These are phyloP conservation scores for Hsuehochloa calcarea DNA, from an alignment of 176 grass and related monocot species.

Conservation along the genomic window DNA sequence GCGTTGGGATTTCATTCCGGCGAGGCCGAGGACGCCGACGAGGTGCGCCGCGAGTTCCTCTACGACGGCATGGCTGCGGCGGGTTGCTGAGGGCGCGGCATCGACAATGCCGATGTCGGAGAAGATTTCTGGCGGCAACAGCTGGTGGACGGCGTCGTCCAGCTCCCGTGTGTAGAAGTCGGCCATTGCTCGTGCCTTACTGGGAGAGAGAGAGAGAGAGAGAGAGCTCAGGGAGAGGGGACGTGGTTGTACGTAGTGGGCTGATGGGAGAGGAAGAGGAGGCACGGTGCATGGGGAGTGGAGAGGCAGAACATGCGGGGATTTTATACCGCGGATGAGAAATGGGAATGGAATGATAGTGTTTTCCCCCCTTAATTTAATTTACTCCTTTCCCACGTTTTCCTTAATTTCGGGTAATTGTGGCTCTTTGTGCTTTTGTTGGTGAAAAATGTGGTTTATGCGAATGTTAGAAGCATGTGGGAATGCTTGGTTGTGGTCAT, in stretches of 20 bases:
- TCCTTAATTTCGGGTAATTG: background rate
- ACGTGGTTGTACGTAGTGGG: background rate
- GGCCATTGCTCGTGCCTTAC: background rate
- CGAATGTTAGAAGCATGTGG: background rate
- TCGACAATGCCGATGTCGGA: constrained; percentile 25
- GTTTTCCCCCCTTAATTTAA: background rate
- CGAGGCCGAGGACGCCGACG: constrained; percentile 32
- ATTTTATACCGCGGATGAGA: background rate
- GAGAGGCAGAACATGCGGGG: background rate
- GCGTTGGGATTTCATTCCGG: background rate
- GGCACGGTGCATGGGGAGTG: background rate
- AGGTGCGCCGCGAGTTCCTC: constrained; percentile 30
- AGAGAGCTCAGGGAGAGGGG: background rate
- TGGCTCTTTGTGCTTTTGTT: background rate
- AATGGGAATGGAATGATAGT: constrained; percentile 1
- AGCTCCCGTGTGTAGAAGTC: constrained; percentile 3
- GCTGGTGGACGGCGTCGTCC: background rate
- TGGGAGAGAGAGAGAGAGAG: background rate
- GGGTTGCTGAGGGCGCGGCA: background rate
- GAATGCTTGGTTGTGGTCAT: too few species aligned
- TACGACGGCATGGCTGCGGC: background rate
- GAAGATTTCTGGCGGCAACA: constrained; percentile 31
- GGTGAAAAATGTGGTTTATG: constrained; percentile 2
- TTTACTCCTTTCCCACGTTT: constrained; percentile 3
- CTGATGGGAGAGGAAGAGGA: background rate